These are phyloP conservation scores for Barnettozyma pratensis DNA, from an alignment of 805 yeast species.

Conservation along the genomic window DNA sequence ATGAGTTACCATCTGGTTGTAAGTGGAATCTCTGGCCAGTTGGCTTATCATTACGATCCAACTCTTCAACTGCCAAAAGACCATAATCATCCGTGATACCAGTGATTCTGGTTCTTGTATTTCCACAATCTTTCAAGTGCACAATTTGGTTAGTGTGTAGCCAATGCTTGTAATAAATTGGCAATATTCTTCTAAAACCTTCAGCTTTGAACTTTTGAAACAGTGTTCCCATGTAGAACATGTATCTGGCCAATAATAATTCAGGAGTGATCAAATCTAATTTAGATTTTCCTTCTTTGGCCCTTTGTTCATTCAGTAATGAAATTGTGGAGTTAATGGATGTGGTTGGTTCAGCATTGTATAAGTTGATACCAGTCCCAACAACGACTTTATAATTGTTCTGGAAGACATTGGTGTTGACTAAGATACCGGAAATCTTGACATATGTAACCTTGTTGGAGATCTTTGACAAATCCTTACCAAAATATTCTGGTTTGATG, in stretches of 20 bases:
- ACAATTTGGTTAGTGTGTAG: slow-evolving; percentile 75
- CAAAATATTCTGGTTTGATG: slow-evolving; percentile 56
- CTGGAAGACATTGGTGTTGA: slow-evolving; percentile 67
- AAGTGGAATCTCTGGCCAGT: slow-evolving; percentile 60
- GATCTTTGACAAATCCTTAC: slow-evolving; percentile 34
- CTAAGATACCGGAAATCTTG: slow-evolving; percentile 80
- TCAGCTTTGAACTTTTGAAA: slow-evolving; percentile 48
- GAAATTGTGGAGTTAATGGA: slow-evolving; percentile 71
- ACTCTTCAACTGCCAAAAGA: slow-evolving; percentile 68
- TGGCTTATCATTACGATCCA: slow-evolving; percentile 37
- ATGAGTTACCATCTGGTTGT: slow-evolving; percentile 97
- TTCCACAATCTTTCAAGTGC: slow-evolving; percentile 49
- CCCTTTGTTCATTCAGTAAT: slow-evolving; percentile 51
- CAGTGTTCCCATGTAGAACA: slow-evolving; percentile 62
- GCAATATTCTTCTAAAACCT: slow-evolving; percentile 67
- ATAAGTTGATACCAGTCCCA: slow-evolving; percentile 85
- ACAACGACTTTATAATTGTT: slow-evolving; percentile 61
- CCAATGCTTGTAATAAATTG: slow-evolving; percentile 80
- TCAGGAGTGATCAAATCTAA: slow-evolving; percentile 34
- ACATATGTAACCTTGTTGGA: slow-evolving; percentile 62
- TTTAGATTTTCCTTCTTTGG: slow-evolving; percentile 30
- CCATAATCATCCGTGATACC: slow-evolving; percentile 90
- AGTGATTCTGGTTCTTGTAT: slow-evolving; percentile 53
- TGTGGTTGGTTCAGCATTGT: slow-evolving; percentile 87
- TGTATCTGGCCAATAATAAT: slow-evolving; percentile 57